Conservation (phyloP, 1,284 basidiomycete species). For the Neonothopanus nambi region DNA sequence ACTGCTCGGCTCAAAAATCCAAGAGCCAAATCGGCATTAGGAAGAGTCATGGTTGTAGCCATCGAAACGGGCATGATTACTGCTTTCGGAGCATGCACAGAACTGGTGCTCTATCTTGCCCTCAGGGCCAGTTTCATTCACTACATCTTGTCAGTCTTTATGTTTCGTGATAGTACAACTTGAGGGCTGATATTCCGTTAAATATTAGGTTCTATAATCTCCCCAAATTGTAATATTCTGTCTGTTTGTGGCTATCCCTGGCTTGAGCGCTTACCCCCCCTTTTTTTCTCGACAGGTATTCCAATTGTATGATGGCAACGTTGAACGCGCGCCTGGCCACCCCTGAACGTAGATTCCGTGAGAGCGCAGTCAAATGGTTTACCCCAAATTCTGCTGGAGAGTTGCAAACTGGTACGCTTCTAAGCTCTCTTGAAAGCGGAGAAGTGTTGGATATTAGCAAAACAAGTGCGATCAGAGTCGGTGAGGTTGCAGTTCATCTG, state of each 20-base stretch:
- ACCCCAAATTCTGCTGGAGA: too few species aligned
- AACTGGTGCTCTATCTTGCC: slow-evolving; percentile 14
- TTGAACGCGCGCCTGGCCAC: slow-evolving; percentile 14
- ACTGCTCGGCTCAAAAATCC: not conserved
- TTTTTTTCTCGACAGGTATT: slow-evolving; percentile 10
- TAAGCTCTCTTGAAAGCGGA: too few species aligned
- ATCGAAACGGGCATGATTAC: slow-evolving; percentile 18
- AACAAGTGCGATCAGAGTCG: too few species aligned
- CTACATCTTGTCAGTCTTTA: slow-evolving; percentile 11
- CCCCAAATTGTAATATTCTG: slow-evolving; percentile 15
- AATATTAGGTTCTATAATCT: slow-evolving; percentile 14
- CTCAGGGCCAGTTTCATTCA: slow-evolving; percentile 14
- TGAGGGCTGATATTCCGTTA: not conserved
- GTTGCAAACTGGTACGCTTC: too few species aligned
- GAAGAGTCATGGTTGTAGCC: slow-evolving; percentile 10
- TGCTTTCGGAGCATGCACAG: slow-evolving; percentile 14
- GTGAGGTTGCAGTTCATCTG: too few species aligned
- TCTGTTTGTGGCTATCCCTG: not conserved
- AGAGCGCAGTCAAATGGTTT: not conserved
- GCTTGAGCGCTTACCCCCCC: too few species aligned
- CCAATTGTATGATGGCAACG: slow-evolving; percentile 17
- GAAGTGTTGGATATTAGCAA: too few species aligned
- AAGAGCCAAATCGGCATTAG: not conserved
- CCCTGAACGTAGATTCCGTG: slow-evolving; percentile 14
- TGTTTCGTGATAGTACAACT: not conserved